Evolutionary conservation across 2,329 filamentous ascomycete genomes (phyloP), one percentile per base, ranked within the genome.

Genomic region (Taxawa tesnikishii): DNA sequence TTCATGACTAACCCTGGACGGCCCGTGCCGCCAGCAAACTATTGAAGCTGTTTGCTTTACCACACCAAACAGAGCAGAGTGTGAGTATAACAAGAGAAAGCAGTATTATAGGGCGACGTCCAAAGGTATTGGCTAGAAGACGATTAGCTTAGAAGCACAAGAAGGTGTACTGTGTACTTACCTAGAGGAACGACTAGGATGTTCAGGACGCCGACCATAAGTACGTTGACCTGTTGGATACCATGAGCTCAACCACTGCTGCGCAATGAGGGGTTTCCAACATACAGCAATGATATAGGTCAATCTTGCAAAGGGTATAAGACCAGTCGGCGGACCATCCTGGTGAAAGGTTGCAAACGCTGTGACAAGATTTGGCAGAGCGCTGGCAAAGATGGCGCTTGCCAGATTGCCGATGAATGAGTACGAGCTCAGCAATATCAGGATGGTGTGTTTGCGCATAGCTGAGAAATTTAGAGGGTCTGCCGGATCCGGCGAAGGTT

Each of bases 161-260:
- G n/a, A n/a, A n/a, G n/a, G n/a, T n/a, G n/a, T n/a, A n/a, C n/a
- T n/a, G n/a, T n/a, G n/a, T n/a, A n/a, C n/a, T 60, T 59, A 3
- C 55, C 47, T 8, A 61, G 30, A 3, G 59, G 59, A 3, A 60
- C 54, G 57, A 55, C 60, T 39, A 50, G 50, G 33, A 61, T 37
- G 33, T 62, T 61, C 0, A 52, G 50, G 4, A 42, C 46, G 2
- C 58, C 58, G 6, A 56, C 33, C 40, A 60, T 49, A 5, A 62
- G 44, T 7, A 54, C 46, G 27, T 59, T 60, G 29, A 41, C n/a
- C n/a, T n/a, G n/a, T n/a, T n/a, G n/a, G n/a, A n/a, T n/a, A n/a
- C n/a, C n/a, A n/a, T n/a, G n/a, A n/a, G n/a, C n/a, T n/a, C n/a
- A n/a, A n/a, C n/a, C n/a, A n/a, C n/a, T n/a, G n/a, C n/a, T n/a